Evolutionary conservation across 108 stramenopile species (phyloP), one percentile per base, ranked within the genome.

Genomic region (Nannochloropsis gaditana): DNA sequence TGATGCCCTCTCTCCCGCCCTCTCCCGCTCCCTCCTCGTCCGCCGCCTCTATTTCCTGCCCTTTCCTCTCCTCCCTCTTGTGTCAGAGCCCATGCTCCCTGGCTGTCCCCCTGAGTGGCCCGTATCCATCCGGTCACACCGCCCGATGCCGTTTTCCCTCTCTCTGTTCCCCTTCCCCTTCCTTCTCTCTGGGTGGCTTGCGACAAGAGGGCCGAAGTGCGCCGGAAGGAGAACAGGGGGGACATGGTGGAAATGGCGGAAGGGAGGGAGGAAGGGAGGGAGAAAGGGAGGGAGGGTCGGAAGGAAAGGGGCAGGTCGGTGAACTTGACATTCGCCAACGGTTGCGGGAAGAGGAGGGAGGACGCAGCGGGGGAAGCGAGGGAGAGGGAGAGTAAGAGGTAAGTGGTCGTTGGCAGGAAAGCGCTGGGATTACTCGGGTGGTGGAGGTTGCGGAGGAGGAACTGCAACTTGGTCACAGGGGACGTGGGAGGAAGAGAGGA

Each of bases 351-450:
- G 59, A 73, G 59, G 59, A 3, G 59, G 59, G 59, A 73, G 59
- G 59, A 73, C 19, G 59, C 15, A n/a, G 59, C 15, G 59, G 59
- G 59, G 59, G 59, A 73, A 8, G 59, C 15, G 6, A 73, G 59
- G 59, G 59, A 73, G 59, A 73, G 59, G 59, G 59, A 73, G 59
- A 73, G 59, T 15, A 73, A n/a, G 59, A 73, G 59, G 59, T 73
- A 73, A n/a, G 59, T 73, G 59, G 59, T 73, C 3, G 59, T n/a
- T 15, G 59, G 59, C 19, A 73, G 59, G 8, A 73, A n/a, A n/a
- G 59, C 59, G 8, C 59, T 73, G 5, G 59, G 59, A 6, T 73
- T 73, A n/a, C 19, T n/a, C 5, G 59, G 59, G 59, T 73, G 59
- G 59, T n/a, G n/a, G 4, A 73, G 59, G 19, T 15, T 73, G 5